Conservation (phyloP, 1,284 basidiomycete species). For the Malassezia obtusa region DNA sequence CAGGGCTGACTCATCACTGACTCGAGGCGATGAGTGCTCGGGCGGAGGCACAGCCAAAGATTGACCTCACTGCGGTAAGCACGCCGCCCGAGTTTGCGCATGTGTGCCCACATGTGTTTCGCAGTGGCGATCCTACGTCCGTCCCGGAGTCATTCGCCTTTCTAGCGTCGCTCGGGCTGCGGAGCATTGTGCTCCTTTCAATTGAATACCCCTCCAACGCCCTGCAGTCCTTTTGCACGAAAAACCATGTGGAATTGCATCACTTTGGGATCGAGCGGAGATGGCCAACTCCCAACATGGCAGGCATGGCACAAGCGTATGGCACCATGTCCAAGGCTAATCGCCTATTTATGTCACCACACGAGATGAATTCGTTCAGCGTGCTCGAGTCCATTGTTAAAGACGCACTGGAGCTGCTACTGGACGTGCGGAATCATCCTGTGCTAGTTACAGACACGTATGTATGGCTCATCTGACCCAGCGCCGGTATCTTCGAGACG, state of each 20-base stretch:
- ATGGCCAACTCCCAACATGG: conserved; percentile 13
- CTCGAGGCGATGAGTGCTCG: neutral
- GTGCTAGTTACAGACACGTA: conserved; percentile 35
- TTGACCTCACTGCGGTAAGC: conserved; percentile 8
- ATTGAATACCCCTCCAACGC: conserved; percentile 31
- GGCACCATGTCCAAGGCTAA: conserved; percentile 2
- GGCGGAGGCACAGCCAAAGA: neutral
- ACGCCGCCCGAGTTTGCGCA: conserved; percentile 33
- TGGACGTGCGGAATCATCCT: conserved; percentile 27
- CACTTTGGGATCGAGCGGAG: conserved; percentile 31
- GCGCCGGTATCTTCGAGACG: conserved; percentile 39
- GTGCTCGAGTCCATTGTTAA: conserved; percentile 33
- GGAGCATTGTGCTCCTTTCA: conserved; percentile 34
- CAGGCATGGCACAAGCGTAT: conserved; percentile 10
- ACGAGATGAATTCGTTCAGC: conserved; percentile 15
- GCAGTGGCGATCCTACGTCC: conserved; percentile 21
- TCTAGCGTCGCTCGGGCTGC: conserved; percentile 25
- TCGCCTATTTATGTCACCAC: conserved; percentile 9
- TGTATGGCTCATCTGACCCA: neutral
- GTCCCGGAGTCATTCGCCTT: conserved; percentile 22
- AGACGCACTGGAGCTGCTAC: conserved; percentile 33
- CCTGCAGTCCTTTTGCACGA: conserved; percentile 23
- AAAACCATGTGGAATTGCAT: conserved; percentile 24
- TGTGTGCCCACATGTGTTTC: conserved; percentile 37
- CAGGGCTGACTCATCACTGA: neutral